Evolutionary conservation across 2,329 filamentous ascomycete species (phyloP).

Genomic region (Chalaropsis thielavioides): DNA sequence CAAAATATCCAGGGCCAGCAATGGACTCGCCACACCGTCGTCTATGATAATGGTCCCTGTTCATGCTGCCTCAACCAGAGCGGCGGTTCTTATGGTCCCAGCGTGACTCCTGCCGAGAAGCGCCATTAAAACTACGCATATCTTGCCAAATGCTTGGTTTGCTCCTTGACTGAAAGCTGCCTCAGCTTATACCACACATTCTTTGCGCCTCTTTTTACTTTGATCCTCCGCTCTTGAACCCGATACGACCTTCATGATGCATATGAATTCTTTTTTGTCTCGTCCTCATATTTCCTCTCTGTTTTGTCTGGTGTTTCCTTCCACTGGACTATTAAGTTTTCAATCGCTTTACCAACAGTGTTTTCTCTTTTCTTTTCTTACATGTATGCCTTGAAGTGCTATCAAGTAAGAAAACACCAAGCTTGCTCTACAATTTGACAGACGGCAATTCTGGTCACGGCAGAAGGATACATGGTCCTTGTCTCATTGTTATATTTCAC

Average conservation of each 20-base stretch:
- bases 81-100: slow-evolving; percentile 40
- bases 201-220: not conserved
- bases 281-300: not conserved
- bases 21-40: slow-evolving; percentile 44
- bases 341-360: not conserved
- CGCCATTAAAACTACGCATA: slow-evolving; percentile 23
- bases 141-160: not conserved
- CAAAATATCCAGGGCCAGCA: slow-evolving; percentile 34
- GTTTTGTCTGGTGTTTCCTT: not conserved
- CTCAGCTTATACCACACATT: not conserved
- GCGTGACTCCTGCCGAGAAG: slow-evolving; percentile 38
- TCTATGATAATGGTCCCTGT: slow-evolving; percentile 44
- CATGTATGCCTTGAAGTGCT: not conserved
- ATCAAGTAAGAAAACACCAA: not conserved
- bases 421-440: not conserved
- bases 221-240: not conserved
- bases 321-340: not conserved
- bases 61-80: slow-evolving; percentile 37
- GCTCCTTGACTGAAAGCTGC: slow-evolving; percentile 7
- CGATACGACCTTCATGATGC: slow-evolving; percentile 1
- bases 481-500: not conserved
- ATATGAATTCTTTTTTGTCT: slow-evolving; percentile 5
- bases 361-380: not conserved
- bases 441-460: not conserved
- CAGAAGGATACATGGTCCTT: not conserved